These are phyloP conservation scores for Paraphaeosphaeria minitans DNA, from an alignment of 2,329 filamentous ascomycete genomes.

Conservation along the genomic window DNA sequence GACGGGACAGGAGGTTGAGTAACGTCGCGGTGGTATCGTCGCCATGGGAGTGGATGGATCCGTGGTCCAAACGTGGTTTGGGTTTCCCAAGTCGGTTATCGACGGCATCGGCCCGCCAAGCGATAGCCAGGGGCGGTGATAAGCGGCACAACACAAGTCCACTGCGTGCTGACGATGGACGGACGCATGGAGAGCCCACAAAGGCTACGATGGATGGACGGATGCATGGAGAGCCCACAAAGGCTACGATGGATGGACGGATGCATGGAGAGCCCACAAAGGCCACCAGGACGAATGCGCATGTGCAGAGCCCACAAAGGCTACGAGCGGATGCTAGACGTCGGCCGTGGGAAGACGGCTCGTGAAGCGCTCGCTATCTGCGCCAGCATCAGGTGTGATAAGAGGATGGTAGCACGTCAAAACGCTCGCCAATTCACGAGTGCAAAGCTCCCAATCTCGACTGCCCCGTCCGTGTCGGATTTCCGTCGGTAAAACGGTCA, in stretches of 20 bases:
- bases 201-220: neutral
- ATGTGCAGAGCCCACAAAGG: neutral
- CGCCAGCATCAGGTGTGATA: neutral
- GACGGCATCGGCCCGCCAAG: conserved; percentile 23
- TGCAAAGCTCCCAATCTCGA: neutral
- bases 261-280: neutral
- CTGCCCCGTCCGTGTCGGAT: neutral
- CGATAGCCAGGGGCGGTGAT: neutral
- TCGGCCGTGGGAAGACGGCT: neutral
- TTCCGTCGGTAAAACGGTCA: neutral
- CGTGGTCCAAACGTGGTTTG: conserved; percentile 27
- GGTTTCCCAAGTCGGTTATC: conserved; percentile 40
- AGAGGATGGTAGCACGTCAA: neutral
- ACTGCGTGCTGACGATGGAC: conserved; percentile 13
- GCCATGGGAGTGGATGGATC: conserved; percentile 23
- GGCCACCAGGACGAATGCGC: neutral
- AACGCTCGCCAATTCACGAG: neutral
- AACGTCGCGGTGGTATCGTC: neutral
- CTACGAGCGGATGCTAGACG: neutral
- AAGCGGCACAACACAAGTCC: neutral
- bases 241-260: neutral
- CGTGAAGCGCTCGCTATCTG: neutral
- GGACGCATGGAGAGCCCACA: neutral
- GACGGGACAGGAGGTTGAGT: conserved; percentile 19
- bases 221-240: neutral